Evolutionary conservation across 129 eudicot species (phyloP), one percentile per base, ranked within the genome.

Genomic region (Daucus carota): DNA sequence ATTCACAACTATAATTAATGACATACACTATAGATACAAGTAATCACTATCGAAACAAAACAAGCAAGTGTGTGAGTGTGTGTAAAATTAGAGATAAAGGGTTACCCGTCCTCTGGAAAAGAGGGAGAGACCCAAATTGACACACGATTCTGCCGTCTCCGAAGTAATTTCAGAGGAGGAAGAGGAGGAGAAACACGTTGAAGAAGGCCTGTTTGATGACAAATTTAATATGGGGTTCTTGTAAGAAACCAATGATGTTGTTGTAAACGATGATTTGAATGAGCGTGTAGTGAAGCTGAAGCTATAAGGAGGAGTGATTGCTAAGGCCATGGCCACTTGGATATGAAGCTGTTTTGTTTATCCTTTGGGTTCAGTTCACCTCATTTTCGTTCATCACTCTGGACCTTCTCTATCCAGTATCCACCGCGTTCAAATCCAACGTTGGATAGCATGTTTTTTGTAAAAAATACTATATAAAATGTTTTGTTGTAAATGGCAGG

Each of bases 71-170:
- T 47, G 22, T 47, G 54, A 15, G 50, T 45, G 50, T 45, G 50
- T 45, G 20, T 45, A 22, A 16, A 9, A 14, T 1, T 8, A 48
- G 24, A 17, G 59, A 48, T 8, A 48, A 26, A 6, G 28, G 20
- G 26, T 40, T 85, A 94, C 98, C 97, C 93, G 88, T 75, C 97
- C 98, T 75, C 77, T 89, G 46, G 97, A 83, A 84, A 94, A 94
- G 72, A 94, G 93, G 43, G 90, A 57, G 32, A 93, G 96, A 5
- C 98, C 98, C 79, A 86, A 74, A 68, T 91, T 93, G 70, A 93
- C 90, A 73, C 96, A 88, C 22, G 93, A 89, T 76, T 90, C 98
- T 22, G 98, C 96, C 22, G 96, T 90, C 32, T 76, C 74, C 12
- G 81, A 75, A 22, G 77, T 81, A 65, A 82, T 79, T 76, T 85